Evolutionary conservation across 805 yeast species (phyloP).

Genomic region (Metschnikowia koreensis): DNA sequence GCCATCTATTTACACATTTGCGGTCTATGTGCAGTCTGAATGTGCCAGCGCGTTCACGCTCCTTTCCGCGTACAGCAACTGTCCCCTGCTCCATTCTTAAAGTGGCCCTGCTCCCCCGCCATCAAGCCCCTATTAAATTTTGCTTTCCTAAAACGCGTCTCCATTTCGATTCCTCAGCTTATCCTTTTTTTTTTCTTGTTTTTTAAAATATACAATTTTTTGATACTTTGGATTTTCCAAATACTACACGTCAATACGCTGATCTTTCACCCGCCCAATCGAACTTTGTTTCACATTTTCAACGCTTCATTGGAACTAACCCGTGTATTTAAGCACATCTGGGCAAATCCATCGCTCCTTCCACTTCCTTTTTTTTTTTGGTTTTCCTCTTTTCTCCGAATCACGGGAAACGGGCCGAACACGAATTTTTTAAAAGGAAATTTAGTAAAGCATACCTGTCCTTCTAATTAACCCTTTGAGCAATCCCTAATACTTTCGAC

Average conservation of each 20-base stretch:
- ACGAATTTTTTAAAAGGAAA: too few relatives aligned
- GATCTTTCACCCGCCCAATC: too few relatives aligned
- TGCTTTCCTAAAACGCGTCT: constrained; percentile 1
- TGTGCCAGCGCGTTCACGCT: constrained; percentile 14
- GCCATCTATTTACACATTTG: constrained; percentile 7
- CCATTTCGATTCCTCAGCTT: not conserved
- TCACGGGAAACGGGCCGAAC: too few relatives aligned
- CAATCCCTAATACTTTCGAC: too few relatives aligned
- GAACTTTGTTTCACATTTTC: too few relatives aligned
- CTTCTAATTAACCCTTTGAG: too few relatives aligned
- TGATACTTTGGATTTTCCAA: not conserved
- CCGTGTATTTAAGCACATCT: constrained; percentile 1
- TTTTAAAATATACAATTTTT: too few relatives aligned
- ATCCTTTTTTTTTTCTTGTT: not conserved
- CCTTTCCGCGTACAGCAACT: constrained; percentile 2
- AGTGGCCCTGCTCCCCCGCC: constrained; percentile 9
- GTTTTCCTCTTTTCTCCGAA: too few relatives aligned
- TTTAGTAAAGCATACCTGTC: too few relatives aligned
- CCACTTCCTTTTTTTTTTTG: too few relatives aligned
- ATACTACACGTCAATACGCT: too few relatives aligned
- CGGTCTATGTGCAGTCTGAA: constrained; percentile 4
- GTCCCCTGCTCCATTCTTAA: constrained; percentile 4
- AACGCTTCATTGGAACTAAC: not conserved
- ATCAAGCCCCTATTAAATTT: not conserved
- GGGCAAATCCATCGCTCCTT: not conserved